Conservation (phyloP, 176 grass and related monocot species). For the Themeda triandra region DNA sequence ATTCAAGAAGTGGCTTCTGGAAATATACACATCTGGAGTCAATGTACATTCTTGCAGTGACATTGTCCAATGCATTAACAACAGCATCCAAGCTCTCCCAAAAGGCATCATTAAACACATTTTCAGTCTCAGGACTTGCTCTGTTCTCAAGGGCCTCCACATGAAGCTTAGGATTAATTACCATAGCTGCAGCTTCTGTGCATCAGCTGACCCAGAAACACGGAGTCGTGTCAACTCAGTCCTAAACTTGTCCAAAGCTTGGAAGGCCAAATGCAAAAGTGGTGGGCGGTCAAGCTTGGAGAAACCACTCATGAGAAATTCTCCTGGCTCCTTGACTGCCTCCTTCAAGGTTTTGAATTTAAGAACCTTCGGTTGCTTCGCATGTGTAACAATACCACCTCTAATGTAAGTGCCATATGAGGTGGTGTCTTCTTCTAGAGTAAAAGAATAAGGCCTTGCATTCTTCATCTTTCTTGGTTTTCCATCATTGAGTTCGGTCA, state of each 20-base stretch:
- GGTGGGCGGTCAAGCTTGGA: constrained; percentile 85
- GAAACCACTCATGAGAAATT: constrained; percentile 91
- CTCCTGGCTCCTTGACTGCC: constrained; percentile 78
- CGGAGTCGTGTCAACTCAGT: constrained; percentile 60
- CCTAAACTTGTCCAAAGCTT: constrained; percentile 86
- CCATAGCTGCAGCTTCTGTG: constrained; percentile 52
- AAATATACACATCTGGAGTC: constrained; percentile 90
- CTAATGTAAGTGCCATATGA: constrained; percentile 65
- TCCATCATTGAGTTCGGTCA: constrained; percentile 87
- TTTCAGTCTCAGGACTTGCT: constrained; percentile 92
- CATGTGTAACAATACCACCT: constrained; percentile 87
- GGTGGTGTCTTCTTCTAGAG: constrained; percentile 84
- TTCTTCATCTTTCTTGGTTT: constrained; percentile 82
- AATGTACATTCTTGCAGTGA: constrained; percentile 91
- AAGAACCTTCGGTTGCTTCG: constrained; percentile 80
- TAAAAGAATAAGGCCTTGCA: constrained; percentile 84
- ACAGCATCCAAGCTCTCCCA: constrained; percentile 85
- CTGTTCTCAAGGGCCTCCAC: constrained; percentile 81
- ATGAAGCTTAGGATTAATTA: constrained; percentile 75
- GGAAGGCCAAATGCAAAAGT: constrained; percentile 85
- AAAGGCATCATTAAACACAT: constrained; percentile 83
- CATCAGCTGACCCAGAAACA: constrained; percentile 64
- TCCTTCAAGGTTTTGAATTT: constrained; percentile 84
- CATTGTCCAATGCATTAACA: constrained; percentile 85
- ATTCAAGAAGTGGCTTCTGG: constrained; percentile 90